Conservation (phyloP, 345 rosid genomes). For the Anastatica hierochuntica region DNA sequence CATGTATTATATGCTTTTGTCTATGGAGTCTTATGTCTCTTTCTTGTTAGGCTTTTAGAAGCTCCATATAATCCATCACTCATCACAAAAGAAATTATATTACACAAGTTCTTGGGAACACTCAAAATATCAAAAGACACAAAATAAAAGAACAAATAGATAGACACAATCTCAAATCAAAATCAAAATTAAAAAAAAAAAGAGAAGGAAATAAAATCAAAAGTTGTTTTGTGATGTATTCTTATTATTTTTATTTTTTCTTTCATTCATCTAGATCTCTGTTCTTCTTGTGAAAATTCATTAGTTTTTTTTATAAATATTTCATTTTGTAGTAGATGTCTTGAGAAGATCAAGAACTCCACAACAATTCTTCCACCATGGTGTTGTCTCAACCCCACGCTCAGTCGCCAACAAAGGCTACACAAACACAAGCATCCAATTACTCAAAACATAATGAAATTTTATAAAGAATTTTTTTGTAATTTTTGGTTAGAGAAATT, state of each 20-base stretch:
- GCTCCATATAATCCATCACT: neutral
- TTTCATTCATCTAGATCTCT: slow-evolving; percentile 7
- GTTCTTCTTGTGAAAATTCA: neutral
- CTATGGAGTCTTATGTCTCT: too few relatives aligned
- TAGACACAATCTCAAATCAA: slow-evolving; percentile 18
- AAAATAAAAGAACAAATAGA: neutral
- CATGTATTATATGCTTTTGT: too few relatives aligned
- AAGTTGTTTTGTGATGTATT: too few relatives aligned
- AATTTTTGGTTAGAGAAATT: too few relatives aligned
- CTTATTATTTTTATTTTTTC: too few relatives aligned
- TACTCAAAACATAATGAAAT: too few relatives aligned
- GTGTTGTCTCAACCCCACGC: slow-evolving; percentile 16
- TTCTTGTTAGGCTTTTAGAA: neutral
- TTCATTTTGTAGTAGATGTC: slow-evolving; percentile 15
- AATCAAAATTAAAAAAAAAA: too few relatives aligned
- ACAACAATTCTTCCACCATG: slow-evolving; percentile 33
- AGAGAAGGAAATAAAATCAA: slow-evolving; percentile 13
- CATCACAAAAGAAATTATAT: slow-evolving; percentile 9
- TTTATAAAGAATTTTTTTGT: too few relatives aligned
- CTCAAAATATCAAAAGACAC: slow-evolving; percentile 17
- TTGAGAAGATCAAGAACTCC: slow-evolving; percentile 30
- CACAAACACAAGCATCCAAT: slow-evolving; percentile 5
- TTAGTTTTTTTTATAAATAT: too few relatives aligned
- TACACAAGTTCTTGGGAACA: slow-evolving; percentile 27
- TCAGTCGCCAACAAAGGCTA: slow-evolving; percentile 23